Percentiles rank a stretch among this genome's conserved stretches.
phyloP scores from a whole-genome alignment of 1,284 basidiomycete genomes.

The Cystobasidium sp. region DNA sequence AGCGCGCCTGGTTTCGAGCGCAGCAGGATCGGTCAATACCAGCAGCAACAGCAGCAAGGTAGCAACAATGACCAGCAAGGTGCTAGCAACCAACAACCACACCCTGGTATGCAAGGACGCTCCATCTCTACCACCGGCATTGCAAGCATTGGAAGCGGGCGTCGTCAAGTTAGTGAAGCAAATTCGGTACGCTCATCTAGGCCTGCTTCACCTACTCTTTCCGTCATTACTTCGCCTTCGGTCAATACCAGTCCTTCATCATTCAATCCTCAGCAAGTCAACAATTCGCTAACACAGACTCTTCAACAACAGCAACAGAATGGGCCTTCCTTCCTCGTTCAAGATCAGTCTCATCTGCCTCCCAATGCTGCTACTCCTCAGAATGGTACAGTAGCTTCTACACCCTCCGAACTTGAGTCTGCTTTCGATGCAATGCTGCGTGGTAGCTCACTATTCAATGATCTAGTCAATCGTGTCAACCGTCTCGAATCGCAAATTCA shows the following conservation, averaged over 20 bases:
- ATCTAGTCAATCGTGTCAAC: conserved; percentile 27
- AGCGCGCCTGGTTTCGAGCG: conserved; percentile 31
- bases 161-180: conserved; percentile 37
- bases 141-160: conserved; percentile 27
- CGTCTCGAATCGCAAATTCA: conserved; percentile 31
- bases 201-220: conserved; percentile 34
- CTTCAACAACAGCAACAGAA: conserved; percentile 13
- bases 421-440: conserved; percentile 41
- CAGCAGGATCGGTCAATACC: conserved; percentile 22
- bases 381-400: conserved; percentile 22
- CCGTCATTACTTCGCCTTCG: conserved; percentile 19
- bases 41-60: conserved; percentile 21
- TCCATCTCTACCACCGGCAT: conserved; percentile 37
- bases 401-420: conserved; percentile 40
- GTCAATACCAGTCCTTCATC: conserved; percentile 16
- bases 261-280: conserved; percentile 10
- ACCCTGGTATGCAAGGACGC: conserved; percentile 28
- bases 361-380: neutral
- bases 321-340: conserved; percentile 9
- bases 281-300: conserved; percentile 4
- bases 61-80: neutral
- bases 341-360: conserved; percentile 2
- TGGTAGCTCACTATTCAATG: conserved; percentile 35
- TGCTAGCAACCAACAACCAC: neutral
- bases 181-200: conserved; percentile 41